phyloP scores from a whole-genome alignment of 768 basidiomycete genomes.

The Termitomyces sp. region DNA sequence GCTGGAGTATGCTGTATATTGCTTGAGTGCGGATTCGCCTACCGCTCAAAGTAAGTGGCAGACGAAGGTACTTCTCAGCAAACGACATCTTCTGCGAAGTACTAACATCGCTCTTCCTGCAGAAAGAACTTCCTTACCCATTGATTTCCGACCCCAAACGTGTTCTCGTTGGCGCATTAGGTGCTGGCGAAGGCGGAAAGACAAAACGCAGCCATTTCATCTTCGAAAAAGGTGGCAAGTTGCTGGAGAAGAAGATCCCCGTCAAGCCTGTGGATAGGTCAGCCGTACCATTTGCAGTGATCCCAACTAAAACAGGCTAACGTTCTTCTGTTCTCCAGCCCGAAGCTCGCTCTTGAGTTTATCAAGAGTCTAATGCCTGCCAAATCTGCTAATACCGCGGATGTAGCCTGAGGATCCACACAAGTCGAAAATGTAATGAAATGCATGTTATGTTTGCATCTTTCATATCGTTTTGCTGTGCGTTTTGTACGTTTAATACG shows the following conservation, averaged over 20 bases:
- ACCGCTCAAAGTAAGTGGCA: slow-evolving; percentile 81
- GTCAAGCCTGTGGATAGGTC: slow-evolving; percentile 88
- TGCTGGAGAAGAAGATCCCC: slow-evolving; percentile 79
- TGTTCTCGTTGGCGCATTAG: slow-evolving; percentile 71
- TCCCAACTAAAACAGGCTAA: neutral
- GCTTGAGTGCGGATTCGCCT: slow-evolving; percentile 76
- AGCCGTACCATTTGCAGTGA: slow-evolving; percentile 7
- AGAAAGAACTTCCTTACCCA: slow-evolving; percentile 84
- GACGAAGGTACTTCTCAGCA: slow-evolving; percentile 38
- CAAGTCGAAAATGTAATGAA: neutral
- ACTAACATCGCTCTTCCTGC: neutral
- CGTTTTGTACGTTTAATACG: slow-evolving; percentile 5
- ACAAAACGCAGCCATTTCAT: slow-evolving; percentile 93
- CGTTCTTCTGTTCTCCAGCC: slow-evolving; percentile 30
- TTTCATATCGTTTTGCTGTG: slow-evolving; percentile 2
- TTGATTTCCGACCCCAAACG: slow-evolving; percentile 89
- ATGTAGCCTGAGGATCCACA: neutral
- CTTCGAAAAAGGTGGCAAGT: slow-evolving; percentile 86
- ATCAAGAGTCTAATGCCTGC: slow-evolving; percentile 41
- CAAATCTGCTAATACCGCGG: neutral
- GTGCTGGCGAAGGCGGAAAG: slow-evolving; percentile 73
- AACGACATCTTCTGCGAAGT: neutral
- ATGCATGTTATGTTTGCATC: neutral
- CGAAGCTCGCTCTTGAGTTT: slow-evolving; percentile 57
- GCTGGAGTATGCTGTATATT: slow-evolving; percentile 71